Percentiles rank a stretch among this genome's conserved stretches.
phyloP scores from a whole-genome alignment of 305 asterid genomes.

The Fraxinus platypoda region DNA sequence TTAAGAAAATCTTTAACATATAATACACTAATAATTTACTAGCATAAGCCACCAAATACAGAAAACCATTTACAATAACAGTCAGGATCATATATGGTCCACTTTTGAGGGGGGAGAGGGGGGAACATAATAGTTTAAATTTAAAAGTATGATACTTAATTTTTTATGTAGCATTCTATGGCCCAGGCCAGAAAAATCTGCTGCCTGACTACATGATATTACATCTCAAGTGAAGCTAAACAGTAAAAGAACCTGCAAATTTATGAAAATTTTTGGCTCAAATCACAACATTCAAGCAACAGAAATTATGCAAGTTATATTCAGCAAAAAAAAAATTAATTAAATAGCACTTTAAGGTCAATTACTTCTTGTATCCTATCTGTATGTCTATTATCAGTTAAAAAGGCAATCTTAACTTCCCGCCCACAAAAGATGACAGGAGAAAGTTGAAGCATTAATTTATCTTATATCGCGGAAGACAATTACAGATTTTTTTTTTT shows the following conservation, averaged over 20 bases:
- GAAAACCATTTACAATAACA: neutral
- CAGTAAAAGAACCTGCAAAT: neutral
- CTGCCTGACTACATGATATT: neutral
- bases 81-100: conserved; percentile 1
- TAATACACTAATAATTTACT: neutral
- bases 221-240: neutral
- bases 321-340: neutral
- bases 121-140: neutral
- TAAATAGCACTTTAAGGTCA: neutral
- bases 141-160: neutral
- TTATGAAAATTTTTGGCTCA: neutral
- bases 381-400: neutral
- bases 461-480: neutral
- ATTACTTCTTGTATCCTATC: neutral
- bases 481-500: neutral
- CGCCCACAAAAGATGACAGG: neutral
- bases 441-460: neutral
- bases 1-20: neutral
- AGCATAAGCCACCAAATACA: neutral
- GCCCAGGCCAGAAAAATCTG: neutral
- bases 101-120: neutral
- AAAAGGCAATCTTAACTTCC: neutral
- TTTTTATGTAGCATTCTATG: neutral
- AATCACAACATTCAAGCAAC: neutral
- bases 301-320: neutral